Evolutionary conservation across 2,329 filamentous ascomycete genomes (phyloP), one percentile per base, ranked within the genome.

Genomic region (Botrytis porri): DNA sequence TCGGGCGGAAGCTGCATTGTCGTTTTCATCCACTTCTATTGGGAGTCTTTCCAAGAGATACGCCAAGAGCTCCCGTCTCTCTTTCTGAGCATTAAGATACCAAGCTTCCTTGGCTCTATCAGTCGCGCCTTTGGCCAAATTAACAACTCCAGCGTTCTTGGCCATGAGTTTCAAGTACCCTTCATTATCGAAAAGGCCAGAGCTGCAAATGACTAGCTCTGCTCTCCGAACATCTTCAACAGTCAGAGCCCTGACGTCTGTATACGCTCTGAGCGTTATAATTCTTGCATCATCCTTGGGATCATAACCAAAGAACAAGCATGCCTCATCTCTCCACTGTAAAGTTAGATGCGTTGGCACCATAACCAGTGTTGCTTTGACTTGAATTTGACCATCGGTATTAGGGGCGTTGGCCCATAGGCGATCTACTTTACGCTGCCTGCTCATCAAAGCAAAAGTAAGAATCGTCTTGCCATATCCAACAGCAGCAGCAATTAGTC

Each of bases 381-480:
- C 80, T 0, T 85, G 79, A 25, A 81, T 77, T 8, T 45, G 12
- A 4, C 74, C 74, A 37, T 48, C 18, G 5, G 48, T 41, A 18
- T 54, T 39, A 14, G n/a, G 18, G 35, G n/a, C 9, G 70, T 71
- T 10, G 16, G 64, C 25, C 64, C 64, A 66, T 37, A 54, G 7
- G 9, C 45, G 64, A 54, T 66, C 64, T 4, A 54, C 9, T 4
- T 12, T 32, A 43, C 3, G 48, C 41, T 35, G 48, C 29, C 8
- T 67, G 32, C 32, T 59, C n/a, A 61, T 74, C 61, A 35, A n/a
- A n/a, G 18, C 76, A 18, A 57, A 45, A 10, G 54, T n/a, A 84
- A 87, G 86, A 1, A 89, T 86, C 0, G 90, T 92, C 77, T 93
- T 92, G 0, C 90, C 90, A 77, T 90, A 92, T 0, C 88, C 89